A percentile compares a stretch with the other conserved stretches of the same genome.
Conservation (phyloP, 441 rosid genomes). For the Eruca vesicaria region DNA sequence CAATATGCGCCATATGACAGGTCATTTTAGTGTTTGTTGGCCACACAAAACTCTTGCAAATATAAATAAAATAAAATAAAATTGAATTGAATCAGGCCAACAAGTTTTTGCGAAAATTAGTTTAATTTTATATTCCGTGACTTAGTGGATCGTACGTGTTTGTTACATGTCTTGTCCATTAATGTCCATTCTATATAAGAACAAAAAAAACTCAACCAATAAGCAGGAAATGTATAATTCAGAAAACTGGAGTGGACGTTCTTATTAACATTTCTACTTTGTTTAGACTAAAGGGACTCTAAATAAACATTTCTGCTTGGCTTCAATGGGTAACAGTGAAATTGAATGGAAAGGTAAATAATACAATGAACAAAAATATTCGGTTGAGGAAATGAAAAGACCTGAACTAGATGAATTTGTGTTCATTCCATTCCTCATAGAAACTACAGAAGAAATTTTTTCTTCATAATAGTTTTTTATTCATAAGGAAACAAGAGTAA, state of each 20-base stretch:
- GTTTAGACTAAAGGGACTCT: too few relatives aligned
- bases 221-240: neutral
- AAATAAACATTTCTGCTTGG: neutral
- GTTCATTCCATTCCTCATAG: too few relatives aligned
- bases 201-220: neutral
- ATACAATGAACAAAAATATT: too few relatives aligned
- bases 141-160: neutral
- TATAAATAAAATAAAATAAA: neutral
- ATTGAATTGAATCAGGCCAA: neutral
- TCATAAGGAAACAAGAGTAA: too few relatives aligned
- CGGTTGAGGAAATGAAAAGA: too few relatives aligned
- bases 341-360: too few relatives aligned
- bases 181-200: neutral
- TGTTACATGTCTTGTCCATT: slow-evolving; percentile 10
- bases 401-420: too few relatives aligned
- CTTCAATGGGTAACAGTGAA: too few relatives aligned
- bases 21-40: slow-evolving; percentile 20
- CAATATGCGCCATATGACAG: slow-evolving; percentile 18
- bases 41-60: slow-evolving; percentile 22
- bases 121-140: neutral
- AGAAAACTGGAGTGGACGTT: neutral
- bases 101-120: neutral
- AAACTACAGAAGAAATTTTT: too few relatives aligned
- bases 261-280: neutral
- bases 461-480: too few relatives aligned